A percentile compares a stretch with the other conserved stretches of the same genome.
phyloP scores from a whole-genome alignment of 139 green algal species.

The Mychonastes homosphaera region DNA sequence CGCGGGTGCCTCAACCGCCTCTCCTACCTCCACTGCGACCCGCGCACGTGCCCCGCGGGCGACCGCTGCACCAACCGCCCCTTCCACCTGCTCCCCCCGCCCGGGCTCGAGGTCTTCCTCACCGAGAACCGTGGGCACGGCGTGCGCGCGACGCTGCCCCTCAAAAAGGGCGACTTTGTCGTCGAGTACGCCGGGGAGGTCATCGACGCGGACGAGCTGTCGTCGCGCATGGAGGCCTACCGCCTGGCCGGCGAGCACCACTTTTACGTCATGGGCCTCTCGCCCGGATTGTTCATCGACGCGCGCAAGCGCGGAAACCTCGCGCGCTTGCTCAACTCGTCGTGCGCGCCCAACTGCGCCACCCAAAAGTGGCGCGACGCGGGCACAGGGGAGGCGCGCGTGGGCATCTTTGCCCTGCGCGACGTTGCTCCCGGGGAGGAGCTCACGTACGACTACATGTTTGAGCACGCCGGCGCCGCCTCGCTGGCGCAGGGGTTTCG shows the following conservation, averaged over 20 bases:
- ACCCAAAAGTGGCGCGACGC: constrained; percentile 77
- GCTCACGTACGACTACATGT: constrained; percentile 86
- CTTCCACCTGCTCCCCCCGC: constrained; percentile 50
- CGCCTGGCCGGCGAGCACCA: constrained; percentile 41
- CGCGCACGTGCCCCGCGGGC: constrained; percentile 59
- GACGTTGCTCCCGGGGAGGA: constrained; percentile 58
- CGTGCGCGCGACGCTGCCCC: constrained; percentile 37
- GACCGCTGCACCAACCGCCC: constrained; percentile 63
- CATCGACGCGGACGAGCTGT: constrained; percentile 41
- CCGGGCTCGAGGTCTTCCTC: constrained; percentile 56
- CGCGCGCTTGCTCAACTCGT: constrained; percentile 73
- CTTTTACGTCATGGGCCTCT: constrained; percentile 87
- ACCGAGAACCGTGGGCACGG: constrained; percentile 58
- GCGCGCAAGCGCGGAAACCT: constrained; percentile 62
- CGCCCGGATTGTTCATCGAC: constrained; percentile 65
- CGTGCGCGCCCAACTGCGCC: constrained; percentile 80
- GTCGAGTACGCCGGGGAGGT: constrained; percentile 78
- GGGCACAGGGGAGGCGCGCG: constrained; percentile 41
- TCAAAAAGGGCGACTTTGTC: constrained; percentile 56
- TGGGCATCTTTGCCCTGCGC: constrained; percentile 69
- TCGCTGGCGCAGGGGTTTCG: constrained; percentile 29
- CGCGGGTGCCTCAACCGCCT: constrained; percentile 55
- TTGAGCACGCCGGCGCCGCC: constrained; percentile 43
- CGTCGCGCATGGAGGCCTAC: constrained; percentile 47
- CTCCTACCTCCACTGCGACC: constrained; percentile 66